A percentile compares a stretch with the other conserved stretches of the same genome.
Conservation (phyloP, 78 protist species). For the Corallochytrium limacisporum region DNA sequence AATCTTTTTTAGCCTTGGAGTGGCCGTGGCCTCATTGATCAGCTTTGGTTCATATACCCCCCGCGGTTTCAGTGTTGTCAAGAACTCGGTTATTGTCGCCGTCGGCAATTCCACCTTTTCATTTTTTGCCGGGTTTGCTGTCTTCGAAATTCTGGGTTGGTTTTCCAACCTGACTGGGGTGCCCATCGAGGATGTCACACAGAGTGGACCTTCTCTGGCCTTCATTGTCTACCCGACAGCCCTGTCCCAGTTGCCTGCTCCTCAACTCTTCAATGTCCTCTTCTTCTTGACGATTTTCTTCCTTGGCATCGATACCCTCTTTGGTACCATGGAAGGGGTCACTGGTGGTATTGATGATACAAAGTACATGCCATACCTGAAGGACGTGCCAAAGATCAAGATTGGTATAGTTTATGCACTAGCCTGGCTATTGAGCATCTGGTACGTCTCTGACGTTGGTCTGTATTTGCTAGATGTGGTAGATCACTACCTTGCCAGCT, state of each 20-base stretch:
- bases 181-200: background rate
- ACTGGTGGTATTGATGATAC: too few species aligned
- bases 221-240: conserved; percentile 1
- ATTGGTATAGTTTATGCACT: background rate
- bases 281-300: conserved; percentile 12
- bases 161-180: background rate
- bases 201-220: background rate
- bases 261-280: background rate
- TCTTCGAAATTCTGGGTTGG: background rate
- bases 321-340: background rate
- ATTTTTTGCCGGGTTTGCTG: background rate
- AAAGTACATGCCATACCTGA: too few species aligned
- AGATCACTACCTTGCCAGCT: background rate
- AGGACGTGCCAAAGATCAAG: too few species aligned
- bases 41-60: background rate
- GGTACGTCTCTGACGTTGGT: background rate
- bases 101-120: background rate
- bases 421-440: background rate
- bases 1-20: background rate
- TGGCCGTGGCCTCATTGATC: background rate
- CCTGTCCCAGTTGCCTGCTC: background rate
- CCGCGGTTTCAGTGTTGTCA: background rate
- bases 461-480: background rate
- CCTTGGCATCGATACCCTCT: conserved; percentile 1
- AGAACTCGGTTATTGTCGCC: background rate